Base-by-base conservation (phyloP, 805 yeast species). In the Yarrowia sp. region DNA sequence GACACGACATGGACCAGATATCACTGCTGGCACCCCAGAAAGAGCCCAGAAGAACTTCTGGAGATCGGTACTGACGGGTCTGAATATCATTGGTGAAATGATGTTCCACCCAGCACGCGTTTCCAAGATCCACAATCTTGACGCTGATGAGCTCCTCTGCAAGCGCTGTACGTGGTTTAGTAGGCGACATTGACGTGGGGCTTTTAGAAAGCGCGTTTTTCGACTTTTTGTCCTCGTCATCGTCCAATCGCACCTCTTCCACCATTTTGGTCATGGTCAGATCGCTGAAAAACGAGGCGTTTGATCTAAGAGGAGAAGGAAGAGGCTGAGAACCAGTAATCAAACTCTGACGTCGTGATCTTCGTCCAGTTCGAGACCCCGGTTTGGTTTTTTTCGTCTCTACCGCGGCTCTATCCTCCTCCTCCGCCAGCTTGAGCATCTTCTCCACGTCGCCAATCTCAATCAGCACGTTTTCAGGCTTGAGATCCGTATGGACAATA, bases 1-100 rank as follows among this genome's bases (percentile, higher is more conserved):
- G 77, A 77, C 98, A 92, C 0, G 96, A 98, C 71, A 89, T 80
- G n/a, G 97, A 89, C 99, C 99, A 95, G 55, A 93, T 83, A 76
- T 95, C 99, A 0, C 96, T 87, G 64, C 93, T 86, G 62, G 96
- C 92, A 0, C 99, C 99, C 99, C 99, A 95, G 36, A 84, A 80
- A 9, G 89, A 83, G 0, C 96, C 95, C 17, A 89, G 71, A 14
- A 89, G 75, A 5, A 88, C 89, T 72, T 93, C 99, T 0, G 98
- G 98, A 0, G 97, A 84, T 50, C 99, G 81, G 75, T 92, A 92
- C 74, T 92, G 97, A 51, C 98, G 81, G 1, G 98, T 92, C 76
- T 92, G 97, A 67, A 92, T 90, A 68, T 90, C 92, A 74, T 90
- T 85, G 4, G 97, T 89, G 75, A 88, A 90, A 74, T 92, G 97